Percentiles rank a stretch among this genome's conserved stretches.
Conservation (phyloP, 441 rosid species). For the Mallotus repandus region DNA sequence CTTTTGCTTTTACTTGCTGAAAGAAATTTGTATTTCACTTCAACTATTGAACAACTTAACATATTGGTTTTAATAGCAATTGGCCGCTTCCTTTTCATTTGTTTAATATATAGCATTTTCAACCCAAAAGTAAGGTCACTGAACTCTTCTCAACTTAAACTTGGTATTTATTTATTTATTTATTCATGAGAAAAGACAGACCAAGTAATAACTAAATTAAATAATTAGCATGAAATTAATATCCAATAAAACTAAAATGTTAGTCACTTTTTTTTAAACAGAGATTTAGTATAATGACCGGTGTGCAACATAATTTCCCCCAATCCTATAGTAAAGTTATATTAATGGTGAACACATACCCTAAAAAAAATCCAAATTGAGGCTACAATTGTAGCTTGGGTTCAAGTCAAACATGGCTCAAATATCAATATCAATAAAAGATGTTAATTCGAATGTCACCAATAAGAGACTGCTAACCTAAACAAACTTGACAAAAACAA, state of each 20-base stretch:
- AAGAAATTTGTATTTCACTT: neutral
- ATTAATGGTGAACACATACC: no score
- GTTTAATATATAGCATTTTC: neutral
- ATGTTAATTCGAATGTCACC: neutral
- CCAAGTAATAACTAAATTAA: no score
- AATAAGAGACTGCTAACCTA: neutral
- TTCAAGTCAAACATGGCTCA: neutral
- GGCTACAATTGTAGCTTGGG: neutral
- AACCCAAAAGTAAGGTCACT: neutral
- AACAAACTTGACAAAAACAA: neutral
- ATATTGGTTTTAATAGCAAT: neutral
- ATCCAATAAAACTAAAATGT: no score
- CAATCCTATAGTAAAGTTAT: no score
- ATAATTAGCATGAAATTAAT: no score
- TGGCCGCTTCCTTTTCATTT: neutral
- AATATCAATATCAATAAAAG: neutral
- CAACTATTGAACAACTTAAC: neutral
- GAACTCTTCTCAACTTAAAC: neutral
- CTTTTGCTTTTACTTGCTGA: neutral
- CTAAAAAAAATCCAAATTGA: no score
- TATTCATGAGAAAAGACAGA: no score
- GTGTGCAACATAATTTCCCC: no score
- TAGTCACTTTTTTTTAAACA: no score
- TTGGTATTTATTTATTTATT: neutral
- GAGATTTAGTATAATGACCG: no score